These are phyloP conservation scores for Medicago lupulina DNA, from an alignment of 306 rosid genomes.

Conservation along the genomic window DNA sequence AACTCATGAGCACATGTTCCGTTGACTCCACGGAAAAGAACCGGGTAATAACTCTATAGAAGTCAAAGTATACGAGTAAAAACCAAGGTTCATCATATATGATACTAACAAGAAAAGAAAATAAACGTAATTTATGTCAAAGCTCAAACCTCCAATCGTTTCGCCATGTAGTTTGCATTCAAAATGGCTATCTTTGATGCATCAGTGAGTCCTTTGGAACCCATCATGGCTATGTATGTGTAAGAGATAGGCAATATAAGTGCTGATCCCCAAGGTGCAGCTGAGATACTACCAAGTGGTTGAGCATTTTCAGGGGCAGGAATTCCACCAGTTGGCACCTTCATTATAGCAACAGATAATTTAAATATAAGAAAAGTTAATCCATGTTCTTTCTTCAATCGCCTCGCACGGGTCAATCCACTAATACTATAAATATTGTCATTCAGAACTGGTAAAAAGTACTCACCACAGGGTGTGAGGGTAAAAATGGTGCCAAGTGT, in stretches of 20 bases:
- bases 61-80: conserved; percentile 34
- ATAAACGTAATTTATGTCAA: conserved; percentile 22
- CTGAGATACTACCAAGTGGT: conserved; percentile 94
- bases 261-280: conserved; percentile 99
- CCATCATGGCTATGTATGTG: conserved; percentile 99
- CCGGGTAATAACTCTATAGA: conserved; percentile 73
- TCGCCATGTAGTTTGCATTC: conserved; percentile 98
- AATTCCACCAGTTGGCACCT: conserved; percentile 92
- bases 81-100: conserved; percentile 30
- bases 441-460: conserved; percentile 14
- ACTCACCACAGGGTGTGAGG: conserved; percentile 98
- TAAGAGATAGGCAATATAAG: conserved; percentile 98
- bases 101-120: conserved; percentile 12
- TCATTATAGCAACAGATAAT: conserved; percentile 33
- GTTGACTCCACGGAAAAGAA: conserved; percentile 98
- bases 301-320: conserved; percentile 81
- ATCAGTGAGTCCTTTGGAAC: conserved; percentile 91
- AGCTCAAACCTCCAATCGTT: conserved; percentile 83
- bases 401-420: no score
- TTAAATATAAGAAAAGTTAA: background rate
- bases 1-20: conserved; percentile 97
- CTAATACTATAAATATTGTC: no score
- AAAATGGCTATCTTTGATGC: conserved; percentile 98
- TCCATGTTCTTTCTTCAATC: background rate
- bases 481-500: conserved; percentile 98